phyloP scores from a whole-genome alignment of 1,139 yeast species.

The Martiniozyma asiatica region DNA sequence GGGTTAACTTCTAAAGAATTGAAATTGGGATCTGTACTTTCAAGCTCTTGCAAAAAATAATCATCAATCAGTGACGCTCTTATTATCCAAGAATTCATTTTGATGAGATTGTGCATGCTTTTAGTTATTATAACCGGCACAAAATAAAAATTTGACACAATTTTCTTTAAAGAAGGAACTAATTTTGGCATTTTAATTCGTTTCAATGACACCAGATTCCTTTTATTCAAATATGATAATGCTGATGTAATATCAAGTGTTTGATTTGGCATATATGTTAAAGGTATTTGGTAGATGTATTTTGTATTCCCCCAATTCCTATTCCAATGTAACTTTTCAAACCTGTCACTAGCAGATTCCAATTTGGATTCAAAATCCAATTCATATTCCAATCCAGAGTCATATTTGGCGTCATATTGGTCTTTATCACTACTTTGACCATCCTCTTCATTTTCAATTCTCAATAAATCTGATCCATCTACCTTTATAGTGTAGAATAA shows the following conservation, averaged over 20 bases:
- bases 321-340: constrained; percentile 32
- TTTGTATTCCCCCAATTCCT: constrained; percentile 30
- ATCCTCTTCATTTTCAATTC: constrained; percentile 33
- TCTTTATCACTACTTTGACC: no score
- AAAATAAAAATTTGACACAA: constrained; percentile 15
- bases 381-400: no score
- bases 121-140: constrained; percentile 12
- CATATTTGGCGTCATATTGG: constrained; percentile 27
- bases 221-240: constrained; percentile 22
- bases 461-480: constrained; percentile 43
- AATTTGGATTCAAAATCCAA: no score
- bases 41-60: constrained; percentile 5
- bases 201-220: constrained; percentile 7
- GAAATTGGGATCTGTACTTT: neutral
- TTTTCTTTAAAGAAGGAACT: constrained; percentile 16
- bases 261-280: constrained; percentile 18
- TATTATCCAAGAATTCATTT: constrained; percentile 8
- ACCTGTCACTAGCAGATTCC: no score
- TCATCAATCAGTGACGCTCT: constrained; percentile 11
- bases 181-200: constrained; percentile 7
- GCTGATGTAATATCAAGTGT: constrained; percentile 25
- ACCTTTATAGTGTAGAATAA: constrained; percentile 39
- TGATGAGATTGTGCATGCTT: constrained; percentile 17
- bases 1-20: no score
- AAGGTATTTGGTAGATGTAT: constrained; percentile 22